Evolutionary conservation across 139 green algal genomes (phyloP), one percentile per base, ranked within the genome.

Genomic region (Spirogloea muscicola): DNA sequence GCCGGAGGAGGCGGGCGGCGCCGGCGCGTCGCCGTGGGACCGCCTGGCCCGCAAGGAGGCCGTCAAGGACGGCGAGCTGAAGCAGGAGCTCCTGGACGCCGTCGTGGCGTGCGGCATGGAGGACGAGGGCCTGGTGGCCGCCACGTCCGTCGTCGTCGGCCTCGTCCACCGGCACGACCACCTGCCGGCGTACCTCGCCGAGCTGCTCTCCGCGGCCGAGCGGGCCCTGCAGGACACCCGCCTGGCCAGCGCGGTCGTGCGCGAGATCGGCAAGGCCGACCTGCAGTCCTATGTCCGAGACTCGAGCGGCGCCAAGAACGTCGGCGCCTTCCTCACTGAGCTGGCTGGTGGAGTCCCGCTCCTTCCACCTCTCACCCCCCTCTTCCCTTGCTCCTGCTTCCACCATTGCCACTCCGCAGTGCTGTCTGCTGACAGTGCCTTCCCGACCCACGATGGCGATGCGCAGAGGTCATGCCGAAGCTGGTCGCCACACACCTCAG

Each of bases 151-250:
- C 0, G 60, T 96, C 46, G 61, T 91, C 62, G 81, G 90, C n/a
- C 40, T 84, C 42, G 64, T 93, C 1, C 88, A 85, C 77, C 85
- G 86, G 76, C 78, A 88, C 42, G 91, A 96, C 60, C 88, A 93
- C 79, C 60, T 90, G 21, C 80, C 91, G 0, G 55, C 27, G 2
- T 37, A 85, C 7, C 49, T 91, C 33, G 89, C 88, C 1, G 88
- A 87, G 27, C 52, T 90, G 2, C 76, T 84, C 4, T 74, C 77
- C 34, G 67, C 74, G 41, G 79, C 78, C n/a, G 82, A 88, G 18
- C 41, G 63, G 27, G 37, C 77, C n/a, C 79, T 72, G 41, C 82
- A 87, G 31, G 80, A 87, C 63, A 78, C 77, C 13, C 69, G 81
- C 7, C 76, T 95, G 72, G 88, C 77, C 1, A 75, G 87, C 18